Evolutionary conservation across 169 alveolate genomes (phyloP), one percentile per base, ranked within the genome.

Genomic region (Condylostoma magnum): DNA sequence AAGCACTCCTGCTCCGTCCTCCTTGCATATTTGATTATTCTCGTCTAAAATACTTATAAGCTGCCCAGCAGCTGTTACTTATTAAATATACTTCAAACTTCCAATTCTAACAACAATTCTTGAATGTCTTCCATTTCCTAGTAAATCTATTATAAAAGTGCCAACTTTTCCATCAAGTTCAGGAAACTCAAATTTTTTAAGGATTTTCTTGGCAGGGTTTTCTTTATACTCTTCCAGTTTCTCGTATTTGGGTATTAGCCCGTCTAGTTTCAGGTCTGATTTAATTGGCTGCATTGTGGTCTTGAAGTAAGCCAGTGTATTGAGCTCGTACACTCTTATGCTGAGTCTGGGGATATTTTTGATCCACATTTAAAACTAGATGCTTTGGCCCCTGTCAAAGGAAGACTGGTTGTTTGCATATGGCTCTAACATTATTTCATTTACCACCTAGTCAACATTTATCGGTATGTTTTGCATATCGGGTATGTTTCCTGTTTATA

Each of bases 31-130:
- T 30, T 77, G 33, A 38, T 76, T 75, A 54, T 82, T 69, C 50
- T 82, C 93, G 70, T 87, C 87, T 34, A 80, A 60, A 25, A 87
- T 67, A 63, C 63, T 74, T 0, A 83, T 67, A 12, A 80, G n/a
- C 37, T 87, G 88, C 0, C 93, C 93, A 18, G 82, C 66, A 47
- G 69, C 28, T 22, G 89, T 77, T 3, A 73, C 55, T 71, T 74
- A 80, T 37, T 71, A 69, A 43, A 83, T 69, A 27, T 74, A 44
- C 12, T 77, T 77, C 20, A 87, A 69, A 6, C 76, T 31, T 6
- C 93, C 93, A 71, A 66, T 87, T 52, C 83, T 82, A 18, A 87
- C 75, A 1, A 82, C 51, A 5, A 84, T 86, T 80, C 90, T 76
- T 2, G 82, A 43, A 2, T 60, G 47, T 25, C 70, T 44, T 1